A percentile compares a stretch with the other conserved stretches of the same genome.
Conservation (phyloP, 345 rosid genomes). For the Hibiscus mutabilis region DNA sequence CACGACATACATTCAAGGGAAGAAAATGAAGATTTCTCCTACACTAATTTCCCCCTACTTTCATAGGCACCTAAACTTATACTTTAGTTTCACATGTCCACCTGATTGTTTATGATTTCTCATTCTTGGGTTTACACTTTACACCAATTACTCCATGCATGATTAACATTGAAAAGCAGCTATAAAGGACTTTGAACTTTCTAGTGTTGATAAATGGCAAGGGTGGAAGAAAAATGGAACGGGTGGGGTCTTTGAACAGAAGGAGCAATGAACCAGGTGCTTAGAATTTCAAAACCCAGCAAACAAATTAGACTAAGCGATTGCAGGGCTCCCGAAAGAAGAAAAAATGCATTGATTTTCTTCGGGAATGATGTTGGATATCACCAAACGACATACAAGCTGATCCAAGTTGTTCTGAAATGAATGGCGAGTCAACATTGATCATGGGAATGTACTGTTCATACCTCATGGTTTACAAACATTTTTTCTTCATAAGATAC, state of each 20-base stretch:
- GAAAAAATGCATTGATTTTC: background rate
- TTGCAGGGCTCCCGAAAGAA: background rate
- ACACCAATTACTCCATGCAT: background rate
- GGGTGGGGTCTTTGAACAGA: slow-evolving; percentile 14
- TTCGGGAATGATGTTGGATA: background rate
- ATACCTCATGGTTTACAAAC: background rate
- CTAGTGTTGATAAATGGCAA: background rate
- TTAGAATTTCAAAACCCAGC: slow-evolving; percentile 8
- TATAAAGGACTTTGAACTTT: background rate
- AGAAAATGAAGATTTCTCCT: background rate
- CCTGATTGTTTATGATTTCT: background rate
- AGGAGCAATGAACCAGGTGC: slow-evolving; percentile 9
- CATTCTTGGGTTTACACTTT: background rate
- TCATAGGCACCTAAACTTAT: slow-evolving; percentile 16
- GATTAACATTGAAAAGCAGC: background rate
- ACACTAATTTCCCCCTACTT: background rate
- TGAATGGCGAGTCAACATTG: background rate
- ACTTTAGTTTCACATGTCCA: background rate
- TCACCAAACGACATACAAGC: slow-evolving; percentile 2
- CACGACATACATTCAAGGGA: slow-evolving; percentile 23
- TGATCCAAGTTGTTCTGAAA: slow-evolving; percentile 2
- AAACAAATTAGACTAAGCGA: background rate
- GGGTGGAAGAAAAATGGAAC: background rate
- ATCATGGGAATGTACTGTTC: background rate
- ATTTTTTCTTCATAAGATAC: background rate